Conservation (phyloP, 1,284 basidiomycete genomes). For the Singerocomus inundabilis region DNA sequence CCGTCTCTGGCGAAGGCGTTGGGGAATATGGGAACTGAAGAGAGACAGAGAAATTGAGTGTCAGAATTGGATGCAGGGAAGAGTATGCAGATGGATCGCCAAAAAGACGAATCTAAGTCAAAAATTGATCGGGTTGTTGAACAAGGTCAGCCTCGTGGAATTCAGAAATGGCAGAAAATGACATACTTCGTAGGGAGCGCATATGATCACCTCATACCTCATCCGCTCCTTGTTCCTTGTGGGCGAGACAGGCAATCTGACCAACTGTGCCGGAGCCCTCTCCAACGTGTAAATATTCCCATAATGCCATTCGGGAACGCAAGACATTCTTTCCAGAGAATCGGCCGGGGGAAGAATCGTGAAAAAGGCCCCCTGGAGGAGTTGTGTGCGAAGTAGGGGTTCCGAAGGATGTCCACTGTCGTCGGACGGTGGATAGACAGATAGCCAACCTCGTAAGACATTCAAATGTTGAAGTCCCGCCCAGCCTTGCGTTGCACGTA, state of each 20-base stretch:
- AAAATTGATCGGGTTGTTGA: conserved; percentile 1
- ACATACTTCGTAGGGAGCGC: conserved; percentile 32
- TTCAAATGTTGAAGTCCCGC: conserved; percentile 74
- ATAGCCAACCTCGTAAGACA: conserved; percentile 61
- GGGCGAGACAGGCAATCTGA: conserved; percentile 50
- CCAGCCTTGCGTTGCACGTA: conserved; percentile 79
- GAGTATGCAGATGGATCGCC: conserved; percentile 57
- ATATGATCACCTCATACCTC: conserved; percentile 59
- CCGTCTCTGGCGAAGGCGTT: conserved; percentile 1
- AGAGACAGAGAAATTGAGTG: conserved; percentile 45
- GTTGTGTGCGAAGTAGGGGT: conserved; percentile 41
- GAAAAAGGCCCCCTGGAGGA: conserved; percentile 68
- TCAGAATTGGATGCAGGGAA: conserved; percentile 49
- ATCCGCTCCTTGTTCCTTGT: conserved; percentile 43
- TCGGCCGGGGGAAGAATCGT: conserved; percentile 48
- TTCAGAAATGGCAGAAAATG: background rate
- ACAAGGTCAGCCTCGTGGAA: background rate
- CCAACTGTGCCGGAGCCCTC: conserved; percentile 45
- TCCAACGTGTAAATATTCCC: conserved; percentile 73
- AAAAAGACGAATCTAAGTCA: conserved; percentile 68
- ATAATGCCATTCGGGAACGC: conserved; percentile 59
- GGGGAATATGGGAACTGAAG: conserved; percentile 35
- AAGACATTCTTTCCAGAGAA: conserved; percentile 15
- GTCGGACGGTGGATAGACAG: conserved; percentile 47
- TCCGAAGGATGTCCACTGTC: conserved; percentile 24